A percentile compares a stretch with the other conserved stretches of the same genome.
Evolutionary conservation across 1,284 basidiomycete species (phyloP).

Genomic region (Phlebopus sp.): DNA sequence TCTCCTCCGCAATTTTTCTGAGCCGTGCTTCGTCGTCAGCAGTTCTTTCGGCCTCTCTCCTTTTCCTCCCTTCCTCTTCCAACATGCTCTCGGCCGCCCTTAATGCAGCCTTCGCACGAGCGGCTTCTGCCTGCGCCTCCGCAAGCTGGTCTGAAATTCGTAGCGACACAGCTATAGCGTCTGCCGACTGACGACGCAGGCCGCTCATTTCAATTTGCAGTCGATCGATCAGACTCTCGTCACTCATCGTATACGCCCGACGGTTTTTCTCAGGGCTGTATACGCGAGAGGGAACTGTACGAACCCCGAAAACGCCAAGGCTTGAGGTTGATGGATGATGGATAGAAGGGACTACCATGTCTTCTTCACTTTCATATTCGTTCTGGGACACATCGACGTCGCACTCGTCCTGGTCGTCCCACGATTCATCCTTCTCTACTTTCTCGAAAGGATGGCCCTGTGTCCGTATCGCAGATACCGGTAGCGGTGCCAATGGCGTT

Average conservation of each 20-base stretch:
- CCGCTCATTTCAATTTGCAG: conserved; percentile 60
- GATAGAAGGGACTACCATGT: conserved; percentile 45
- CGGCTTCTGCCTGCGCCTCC: conserved; percentile 56
- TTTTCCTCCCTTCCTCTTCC: conserved; percentile 55
- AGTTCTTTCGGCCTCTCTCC: conserved; percentile 55
- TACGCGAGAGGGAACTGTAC: conserved; percentile 27
- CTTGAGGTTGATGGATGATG: conserved; percentile 37
- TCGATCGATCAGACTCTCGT: conserved; percentile 47
- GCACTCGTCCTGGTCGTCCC: conserved; percentile 33
- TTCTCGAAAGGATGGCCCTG: conserved; percentile 22
- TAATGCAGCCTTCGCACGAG: conserved; percentile 50
- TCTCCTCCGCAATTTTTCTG: conserved; percentile 51
- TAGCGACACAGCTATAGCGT: conserved; percentile 58
- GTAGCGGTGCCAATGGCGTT: conserved; percentile 6
- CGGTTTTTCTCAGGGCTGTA: conserved; percentile 23
- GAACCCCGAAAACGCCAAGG: conserved; percentile 31
- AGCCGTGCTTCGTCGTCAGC: conserved; percentile 50
- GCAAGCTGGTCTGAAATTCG: conserved; percentile 63
- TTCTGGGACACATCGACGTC: conserved; percentile 37
- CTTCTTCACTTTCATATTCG: conserved; percentile 63
- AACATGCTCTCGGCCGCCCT: conserved; percentile 53
- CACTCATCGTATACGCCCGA: conserved; percentile 24
- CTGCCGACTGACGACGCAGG: conserved; percentile 60
- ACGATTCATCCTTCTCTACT: conserved; percentile 32
- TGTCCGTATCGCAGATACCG: conserved; percentile 19